Evolutionary conservation across 2,329 filamentous ascomycete genomes (phyloP), one percentile per base, ranked within the genome.

Genomic region (Trichoderma sp.): DNA sequence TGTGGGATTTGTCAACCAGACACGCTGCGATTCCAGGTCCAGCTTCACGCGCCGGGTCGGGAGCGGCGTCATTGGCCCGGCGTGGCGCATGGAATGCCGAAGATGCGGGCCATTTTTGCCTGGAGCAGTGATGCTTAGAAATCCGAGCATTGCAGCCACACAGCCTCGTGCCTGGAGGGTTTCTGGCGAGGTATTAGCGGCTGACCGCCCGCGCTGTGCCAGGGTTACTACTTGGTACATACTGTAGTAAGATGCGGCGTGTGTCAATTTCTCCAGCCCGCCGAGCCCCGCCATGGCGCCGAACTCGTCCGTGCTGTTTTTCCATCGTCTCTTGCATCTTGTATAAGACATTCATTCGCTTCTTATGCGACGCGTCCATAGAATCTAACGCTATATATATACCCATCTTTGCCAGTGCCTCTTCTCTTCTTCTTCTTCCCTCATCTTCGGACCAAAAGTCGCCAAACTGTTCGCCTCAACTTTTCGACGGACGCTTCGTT

Each of bases 391-490:
- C 19, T n/a, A n/a, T 45, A 34, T 22, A 48, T 45, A 45, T 34
- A 50, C 27, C 48, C 7, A 22, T 32, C 19, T 34, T 13, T 35
- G 19, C 52, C 42, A 10, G n/a, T 37, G 25, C 27, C 25, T 39
- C 9, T 17, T 64, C 4, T 42, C 6, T 9, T 39, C 15, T n/a
- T 29, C 13, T 5, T 12, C 10, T 10, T 32, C 7, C 5, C 15
- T 12, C 22, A 50, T 35, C 39, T 34, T 34, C 13, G 12, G 39
- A 61, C 17, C 9, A 27, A 19, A 72, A 72, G 73, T 75, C 88
- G 90, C 83, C 92, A 97, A 94, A 84, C 87, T 97, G 94, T 97
- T 97, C 86, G 92, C 92, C 84, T 93, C 90, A 80, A 84, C 87
- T 72, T 88, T 94, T 74, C 87, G 88, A 82, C 89, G 92, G 78